A percentile compares a stretch with the other conserved stretches of the same genome.
Conservation (phyloP, 192 early-diverging fungal species). For the Podila epigama region DNA sequence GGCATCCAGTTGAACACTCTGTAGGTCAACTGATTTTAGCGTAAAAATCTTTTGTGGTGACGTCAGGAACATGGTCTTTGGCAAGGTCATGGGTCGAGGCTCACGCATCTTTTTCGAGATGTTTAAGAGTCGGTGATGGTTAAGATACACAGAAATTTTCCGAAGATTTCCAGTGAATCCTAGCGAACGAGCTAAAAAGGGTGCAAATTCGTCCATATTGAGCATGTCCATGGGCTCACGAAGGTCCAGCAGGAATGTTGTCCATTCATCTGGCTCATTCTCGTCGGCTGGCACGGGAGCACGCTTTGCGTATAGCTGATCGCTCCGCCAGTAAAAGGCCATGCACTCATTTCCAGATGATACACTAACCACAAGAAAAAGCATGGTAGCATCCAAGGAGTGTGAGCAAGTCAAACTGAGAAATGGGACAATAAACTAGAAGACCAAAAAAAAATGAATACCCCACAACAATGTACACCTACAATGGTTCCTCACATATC, state of each 20-base stretch:
- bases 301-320: constrained; percentile 85
- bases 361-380: constrained; percentile 53
- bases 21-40: constrained; percentile 66
- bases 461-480: constrained; percentile 18
- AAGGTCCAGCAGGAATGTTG: constrained; percentile 78
- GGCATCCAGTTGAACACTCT: constrained; percentile 63
- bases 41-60: constrained; percentile 80
- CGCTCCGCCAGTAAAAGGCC: constrained; percentile 90
- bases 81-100: constrained; percentile 66
- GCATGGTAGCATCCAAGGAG: not conserved
- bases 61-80: constrained; percentile 52
- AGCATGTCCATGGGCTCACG: constrained; percentile 76
- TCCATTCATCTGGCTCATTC: constrained; percentile 56
- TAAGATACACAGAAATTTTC: constrained; percentile 68
- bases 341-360: constrained; percentile 78
- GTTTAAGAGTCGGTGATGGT: constrained; percentile 63
- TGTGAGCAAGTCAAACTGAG: not conserved
- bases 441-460: not conserved
- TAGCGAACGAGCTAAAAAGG: constrained; percentile 68
- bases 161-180: constrained; percentile 82
- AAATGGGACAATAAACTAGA: not conserved
- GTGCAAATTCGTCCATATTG: constrained; percentile 58
- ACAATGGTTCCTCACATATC: constrained; percentile 90
- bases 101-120: constrained; percentile 72
- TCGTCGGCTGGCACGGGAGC: constrained; percentile 59